Evolutionary conservation across 805 yeast genomes (phyloP).

Genomic region (Yarrowia divulgata): DNA sequence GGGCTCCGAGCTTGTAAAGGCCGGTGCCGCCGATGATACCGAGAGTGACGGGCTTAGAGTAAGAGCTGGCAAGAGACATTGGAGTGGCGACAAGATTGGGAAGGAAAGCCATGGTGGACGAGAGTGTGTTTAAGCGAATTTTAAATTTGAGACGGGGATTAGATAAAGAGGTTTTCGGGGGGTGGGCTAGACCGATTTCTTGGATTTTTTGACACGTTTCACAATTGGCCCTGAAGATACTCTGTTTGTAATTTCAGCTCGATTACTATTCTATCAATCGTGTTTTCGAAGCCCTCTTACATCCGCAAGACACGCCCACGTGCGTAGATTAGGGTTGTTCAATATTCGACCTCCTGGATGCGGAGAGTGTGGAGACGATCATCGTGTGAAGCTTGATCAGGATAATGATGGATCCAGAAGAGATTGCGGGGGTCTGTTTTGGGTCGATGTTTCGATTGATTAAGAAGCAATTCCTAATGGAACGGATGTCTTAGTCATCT

Average conservation of each 20-base stretch:
- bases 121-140: background rate
- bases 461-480: too few species aligned
- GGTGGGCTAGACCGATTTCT: too few species aligned
- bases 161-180: background rate
- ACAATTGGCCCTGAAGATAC: background rate
- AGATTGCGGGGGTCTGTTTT: too few species aligned
- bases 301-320: slow-evolving; percentile 5
- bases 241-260: background rate
- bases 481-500: background rate
- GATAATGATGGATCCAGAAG: too few species aligned
- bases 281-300: background rate
- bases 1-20: slow-evolving; percentile 81
- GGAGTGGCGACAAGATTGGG: slow-evolving; percentile 34
- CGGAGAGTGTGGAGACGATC: slow-evolving; percentile 11
- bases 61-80: slow-evolving; percentile 37
- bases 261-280: background rate
- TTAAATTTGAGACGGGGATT: background rate
- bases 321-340: slow-evolving; percentile 16
- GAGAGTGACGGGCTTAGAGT: slow-evolving; percentile 67
- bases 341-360: slow-evolving; percentile 5
- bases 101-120: slow-evolving; percentile 26
- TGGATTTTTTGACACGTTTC: too few species aligned
- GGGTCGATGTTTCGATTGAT: too few species aligned
- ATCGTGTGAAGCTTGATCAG: background rate
- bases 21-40: slow-evolving; percentile 99